Percentiles rank a stretch among this genome's conserved stretches.
These are phyloP conservation scores for Lycium barbarum DNA, from an alignment of 257 asterid species.

Conservation along the genomic window DNA sequence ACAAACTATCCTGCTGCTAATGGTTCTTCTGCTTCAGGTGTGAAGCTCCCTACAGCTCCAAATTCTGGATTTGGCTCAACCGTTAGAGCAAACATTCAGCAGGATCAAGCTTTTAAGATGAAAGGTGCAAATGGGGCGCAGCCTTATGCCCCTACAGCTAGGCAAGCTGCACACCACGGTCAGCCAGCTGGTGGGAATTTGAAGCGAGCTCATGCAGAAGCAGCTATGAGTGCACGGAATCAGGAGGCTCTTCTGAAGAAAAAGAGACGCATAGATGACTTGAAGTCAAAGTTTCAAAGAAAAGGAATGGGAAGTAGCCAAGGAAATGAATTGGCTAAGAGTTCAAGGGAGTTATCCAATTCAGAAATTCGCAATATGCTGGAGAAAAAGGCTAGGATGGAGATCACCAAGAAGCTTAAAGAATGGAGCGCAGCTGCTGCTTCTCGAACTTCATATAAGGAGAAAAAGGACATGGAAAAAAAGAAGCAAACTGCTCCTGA, in stretches of 20 bases:
- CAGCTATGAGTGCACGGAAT: background rate
- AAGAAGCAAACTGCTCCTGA: too few relatives aligned
- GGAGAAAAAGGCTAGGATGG: too few relatives aligned
- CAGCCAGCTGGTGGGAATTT: slow-evolving; percentile 34
- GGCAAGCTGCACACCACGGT: slow-evolving; percentile 28
- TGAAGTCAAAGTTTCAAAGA: slow-evolving; percentile 21
- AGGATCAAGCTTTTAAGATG: slow-evolving; percentile 18
- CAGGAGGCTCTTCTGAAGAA: background rate
- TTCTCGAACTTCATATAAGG: too few relatives aligned
- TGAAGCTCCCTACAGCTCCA: slow-evolving; percentile 27
- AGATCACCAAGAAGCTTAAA: too few relatives aligned
- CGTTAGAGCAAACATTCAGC: slow-evolving; percentile 20
- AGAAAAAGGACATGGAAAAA: too few relatives aligned
- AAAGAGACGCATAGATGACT: slow-evolving; percentile 46
- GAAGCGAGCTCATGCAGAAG: slow-evolving; percentile 42
- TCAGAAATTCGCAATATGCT: too few relatives aligned
- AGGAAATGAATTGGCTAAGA: slow-evolving; percentile 33
- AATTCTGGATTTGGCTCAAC: slow-evolving; percentile 26
- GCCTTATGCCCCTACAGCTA: slow-evolving; percentile 26
- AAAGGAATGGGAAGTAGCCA: slow-evolving; percentile 23
- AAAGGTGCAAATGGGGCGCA: slow-evolving; percentile 35
- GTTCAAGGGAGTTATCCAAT: background rate
- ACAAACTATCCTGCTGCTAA: slow-evolving; percentile 16
- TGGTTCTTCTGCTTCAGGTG: slow-evolving; percentile 32
- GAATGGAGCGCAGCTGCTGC: too few relatives aligned